A percentile compares a stretch with the other conserved stretches of the same genome.
These are phyloP conservation scores for Yamadazyma sp. DNA, from an alignment of 805 yeast species.

Conservation along the genomic window DNA sequence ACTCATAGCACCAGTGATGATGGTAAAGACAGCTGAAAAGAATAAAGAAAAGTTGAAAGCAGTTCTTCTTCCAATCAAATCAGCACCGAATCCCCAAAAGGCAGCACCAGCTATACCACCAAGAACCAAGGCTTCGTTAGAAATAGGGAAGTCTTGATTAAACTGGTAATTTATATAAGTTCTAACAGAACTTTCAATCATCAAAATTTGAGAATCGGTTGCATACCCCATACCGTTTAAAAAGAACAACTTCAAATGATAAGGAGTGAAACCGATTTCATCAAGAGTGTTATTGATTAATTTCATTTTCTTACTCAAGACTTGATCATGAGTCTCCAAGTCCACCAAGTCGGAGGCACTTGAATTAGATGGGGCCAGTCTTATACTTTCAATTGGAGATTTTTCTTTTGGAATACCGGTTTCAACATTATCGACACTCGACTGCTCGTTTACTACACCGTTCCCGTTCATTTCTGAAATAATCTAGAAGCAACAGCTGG, in stretches of 20 bases:
- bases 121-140: slow-evolving; percentile 25
- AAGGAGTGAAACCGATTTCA: slow-evolving; percentile 48
- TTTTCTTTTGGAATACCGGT: slow-evolving; percentile 6
- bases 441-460: not conserved
- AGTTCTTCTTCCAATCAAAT: slow-evolving; percentile 50
- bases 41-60: slow-evolving; percentile 52
- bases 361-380: slow-evolving; percentile 8
- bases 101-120: slow-evolving; percentile 53
- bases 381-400: slow-evolving; percentile 8
- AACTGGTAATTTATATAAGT: slow-evolving; percentile 26
- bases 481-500: not conserved
- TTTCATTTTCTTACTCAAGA: slow-evolving; percentile 37
- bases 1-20: slow-evolving; percentile 52
- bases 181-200: slow-evolving; percentile 22
- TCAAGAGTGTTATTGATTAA: slow-evolving; percentile 54
- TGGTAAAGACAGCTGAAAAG: slow-evolving; percentile 48
- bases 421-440: not conserved
- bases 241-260: slow-evolving; percentile 32
- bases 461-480: too few relatives aligned
- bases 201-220: slow-evolving; percentile 28
- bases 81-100: slow-evolving; percentile 57
- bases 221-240: slow-evolving; percentile 38
- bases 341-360: slow-evolving; percentile 18
- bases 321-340: slow-evolving; percentile 28
- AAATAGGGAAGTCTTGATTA: slow-evolving; percentile 21